Percentiles rank a stretch among this genome's conserved stretches.
Evolutionary conservation across 2,329 filamentous ascomycete genomes (phyloP).

Genomic region (Aspergillus spinulosporus): DNA sequence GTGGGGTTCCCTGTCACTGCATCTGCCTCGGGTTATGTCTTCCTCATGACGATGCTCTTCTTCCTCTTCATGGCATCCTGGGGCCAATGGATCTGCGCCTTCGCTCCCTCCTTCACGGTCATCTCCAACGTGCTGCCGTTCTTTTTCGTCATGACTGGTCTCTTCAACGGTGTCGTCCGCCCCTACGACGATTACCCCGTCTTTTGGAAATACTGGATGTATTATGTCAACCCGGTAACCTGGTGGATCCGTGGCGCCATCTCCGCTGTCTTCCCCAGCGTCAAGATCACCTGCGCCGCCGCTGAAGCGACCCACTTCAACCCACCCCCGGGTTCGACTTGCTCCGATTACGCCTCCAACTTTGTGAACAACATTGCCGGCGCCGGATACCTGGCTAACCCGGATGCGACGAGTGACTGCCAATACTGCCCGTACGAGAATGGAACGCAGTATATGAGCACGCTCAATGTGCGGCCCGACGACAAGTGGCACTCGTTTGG

Average conservation of each 20-base stretch:
- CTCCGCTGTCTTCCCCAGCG: slow-evolving; percentile 59
- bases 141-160: slow-evolving; percentile 74
- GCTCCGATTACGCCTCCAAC: slow-evolving; percentile 61
- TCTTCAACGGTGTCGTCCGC: slow-evolving; percentile 76
- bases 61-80: slow-evolving; percentile 72
- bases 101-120: slow-evolving; percentile 75
- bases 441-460: slow-evolving; percentile 66
- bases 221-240: slow-evolving; percentile 67
- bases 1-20: slow-evolving; percentile 68
- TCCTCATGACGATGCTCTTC: slow-evolving; percentile 76
- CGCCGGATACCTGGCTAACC: slow-evolving; percentile 65
- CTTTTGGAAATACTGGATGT: slow-evolving; percentile 73
- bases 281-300: slow-evolving; percentile 53
- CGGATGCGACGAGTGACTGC: slow-evolving; percentile 59
- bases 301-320: slow-evolving; percentile 66
- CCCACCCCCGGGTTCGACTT: slow-evolving; percentile 64
- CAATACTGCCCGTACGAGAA: slow-evolving; percentile 67
- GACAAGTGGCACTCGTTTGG: slow-evolving; percentile 75
- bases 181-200: slow-evolving; percentile 64
- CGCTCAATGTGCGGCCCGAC: slow-evolving; percentile 53
- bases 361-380: slow-evolving; percentile 55
- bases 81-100: slow-evolving; percentile 84
- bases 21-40: slow-evolving; percentile 69
- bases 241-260: slow-evolving; percentile 73
- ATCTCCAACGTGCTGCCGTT: slow-evolving; percentile 75